phyloP scores from a whole-genome alignment of 2,329 filamentous ascomycete species.

The Fusarium anguioides region DNA sequence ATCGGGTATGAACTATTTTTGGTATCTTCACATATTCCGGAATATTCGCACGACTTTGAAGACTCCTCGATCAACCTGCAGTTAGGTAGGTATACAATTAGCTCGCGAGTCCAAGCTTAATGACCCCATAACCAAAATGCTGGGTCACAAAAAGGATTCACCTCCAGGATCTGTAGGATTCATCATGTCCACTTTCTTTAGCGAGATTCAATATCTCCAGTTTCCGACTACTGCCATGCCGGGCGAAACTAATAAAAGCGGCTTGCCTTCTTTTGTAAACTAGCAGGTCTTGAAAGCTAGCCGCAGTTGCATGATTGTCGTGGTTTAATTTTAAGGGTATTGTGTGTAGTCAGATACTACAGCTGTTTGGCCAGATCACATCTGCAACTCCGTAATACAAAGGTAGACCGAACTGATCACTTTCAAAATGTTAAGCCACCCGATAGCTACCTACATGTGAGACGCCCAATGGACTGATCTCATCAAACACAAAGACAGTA shows the following conservation, averaged over 20 bases:
- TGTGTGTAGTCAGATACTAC: too few relatives aligned
- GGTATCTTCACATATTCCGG: not conserved
- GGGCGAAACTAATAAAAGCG: not conserved
- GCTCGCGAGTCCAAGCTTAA: too few relatives aligned
- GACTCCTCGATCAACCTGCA: not conserved
- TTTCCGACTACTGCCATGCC: not conserved
- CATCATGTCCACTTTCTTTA: not conserved
- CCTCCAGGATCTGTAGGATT: not conserved
- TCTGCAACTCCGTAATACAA: not conserved
- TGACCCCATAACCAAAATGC: not conserved
- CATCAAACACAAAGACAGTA: not conserved
- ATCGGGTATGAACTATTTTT: constrained; percentile 10
- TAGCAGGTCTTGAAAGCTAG: too few relatives aligned
- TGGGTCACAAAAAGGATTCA: not conserved
- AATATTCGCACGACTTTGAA: not conserved
- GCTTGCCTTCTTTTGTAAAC: not conserved
- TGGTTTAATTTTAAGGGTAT: not conserved
- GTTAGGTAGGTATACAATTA: too few relatives aligned
- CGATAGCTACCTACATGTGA: not conserved
- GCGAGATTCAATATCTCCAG: constrained; percentile 7
- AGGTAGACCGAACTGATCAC: not conserved
- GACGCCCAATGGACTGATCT: not conserved
- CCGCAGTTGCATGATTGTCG: not conserved
- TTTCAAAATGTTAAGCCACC: not conserved
- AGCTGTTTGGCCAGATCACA: not conserved